Percentiles rank a stretch among this genome's conserved stretches.
phyloP scores from a whole-genome alignment of 2,329 filamentous ascomycete species.

The Colletotrichum cuscutae region DNA sequence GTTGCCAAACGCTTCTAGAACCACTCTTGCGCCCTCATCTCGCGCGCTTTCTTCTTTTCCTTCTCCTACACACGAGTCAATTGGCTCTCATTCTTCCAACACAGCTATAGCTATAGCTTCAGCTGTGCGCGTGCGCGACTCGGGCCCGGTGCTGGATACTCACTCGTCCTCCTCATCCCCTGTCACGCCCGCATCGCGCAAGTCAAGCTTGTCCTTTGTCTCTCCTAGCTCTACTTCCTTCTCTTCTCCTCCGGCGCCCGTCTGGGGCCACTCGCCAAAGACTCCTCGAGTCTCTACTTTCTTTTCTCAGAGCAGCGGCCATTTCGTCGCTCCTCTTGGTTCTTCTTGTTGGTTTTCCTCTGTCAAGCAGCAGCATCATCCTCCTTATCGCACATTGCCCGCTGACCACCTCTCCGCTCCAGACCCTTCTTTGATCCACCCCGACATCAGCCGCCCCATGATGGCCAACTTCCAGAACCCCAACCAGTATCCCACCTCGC shows the following conservation, averaged over 20 bases:
- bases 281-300: slow-evolving; percentile 52
- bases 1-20: slow-evolving; percentile 54
- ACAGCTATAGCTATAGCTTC: neutral
- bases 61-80: slow-evolving; percentile 38
- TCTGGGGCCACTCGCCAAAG: slow-evolving; percentile 43
- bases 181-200: slow-evolving; percentile 40
- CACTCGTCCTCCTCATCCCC: slow-evolving; percentile 40
- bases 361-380: slow-evolving; percentile 41
- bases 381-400: slow-evolving; percentile 34
- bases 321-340: slow-evolving; percentile 61
- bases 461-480: slow-evolving; percentile 61
- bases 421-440: slow-evolving; percentile 69
- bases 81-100: slow-evolving; percentile 30
- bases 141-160: slow-evolving; percentile 42
- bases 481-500: slow-evolving; percentile 68
- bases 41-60: slow-evolving; percentile 41
- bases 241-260: slow-evolving; percentile 43
- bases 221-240: slow-evolving; percentile 46
- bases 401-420: slow-evolving; percentile 49
- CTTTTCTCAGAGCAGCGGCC: slow-evolving; percentile 64
- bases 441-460: slow-evolving; percentile 61
- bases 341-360: slow-evolving; percentile 63
- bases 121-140: slow-evolving; percentile 33
- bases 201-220: slow-evolving; percentile 43
- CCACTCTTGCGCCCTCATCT: slow-evolving; percentile 30